Conservation (phyloP, 495 filamentous ascomycete genomes). For the Terfezia boudieri region DNA sequence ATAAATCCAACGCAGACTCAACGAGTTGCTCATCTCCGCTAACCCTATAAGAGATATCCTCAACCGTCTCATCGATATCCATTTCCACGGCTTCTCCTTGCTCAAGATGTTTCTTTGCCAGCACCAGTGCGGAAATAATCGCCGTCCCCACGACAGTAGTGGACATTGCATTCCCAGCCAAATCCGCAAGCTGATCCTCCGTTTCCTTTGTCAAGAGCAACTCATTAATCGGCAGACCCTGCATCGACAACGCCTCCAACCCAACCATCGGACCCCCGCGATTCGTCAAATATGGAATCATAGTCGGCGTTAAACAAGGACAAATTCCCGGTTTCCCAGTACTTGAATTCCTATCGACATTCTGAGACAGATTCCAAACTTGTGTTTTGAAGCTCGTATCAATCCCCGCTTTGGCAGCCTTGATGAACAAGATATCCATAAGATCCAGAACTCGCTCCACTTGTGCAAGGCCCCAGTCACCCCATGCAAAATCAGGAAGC, state of each 20-base stretch:
- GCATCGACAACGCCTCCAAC: slow-evolving; percentile 41
- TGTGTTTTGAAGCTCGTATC: slow-evolving; percentile 44
- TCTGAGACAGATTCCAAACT: slow-evolving; percentile 52
- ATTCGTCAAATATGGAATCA: slow-evolving; percentile 39
- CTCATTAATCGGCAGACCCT: slow-evolving; percentile 44
- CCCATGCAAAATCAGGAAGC: slow-evolving; percentile 34
- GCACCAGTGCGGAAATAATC: slow-evolving; percentile 32
- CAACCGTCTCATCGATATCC: slow-evolving; percentile 9
- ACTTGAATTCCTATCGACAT: slow-evolving; percentile 38
- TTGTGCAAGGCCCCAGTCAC: slow-evolving; percentile 24
- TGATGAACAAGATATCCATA: slow-evolving; percentile 39
- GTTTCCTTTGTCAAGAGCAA: slow-evolving; percentile 42
- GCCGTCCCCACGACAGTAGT: slow-evolving; percentile 47
- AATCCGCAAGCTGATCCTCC: slow-evolving; percentile 40
- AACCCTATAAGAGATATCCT: slow-evolving; percentile 8
- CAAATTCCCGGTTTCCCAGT: slow-evolving; percentile 31
- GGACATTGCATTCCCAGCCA: slow-evolving; percentile 73
- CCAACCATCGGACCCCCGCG: slow-evolving; percentile 41
- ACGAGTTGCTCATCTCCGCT: slow-evolving; percentile 7
- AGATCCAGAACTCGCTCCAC: slow-evolving; percentile 42
- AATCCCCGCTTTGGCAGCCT: slow-evolving; percentile 23
- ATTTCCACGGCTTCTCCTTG: slow-evolving; percentile 8
- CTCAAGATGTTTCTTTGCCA: slow-evolving; percentile 5
- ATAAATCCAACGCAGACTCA: slow-evolving; percentile 4
- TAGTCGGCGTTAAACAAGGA: slow-evolving; percentile 48